phyloP scores from a whole-genome alignment of 108 stramenopile genomes.

The Skeletonema potamos region DNA sequence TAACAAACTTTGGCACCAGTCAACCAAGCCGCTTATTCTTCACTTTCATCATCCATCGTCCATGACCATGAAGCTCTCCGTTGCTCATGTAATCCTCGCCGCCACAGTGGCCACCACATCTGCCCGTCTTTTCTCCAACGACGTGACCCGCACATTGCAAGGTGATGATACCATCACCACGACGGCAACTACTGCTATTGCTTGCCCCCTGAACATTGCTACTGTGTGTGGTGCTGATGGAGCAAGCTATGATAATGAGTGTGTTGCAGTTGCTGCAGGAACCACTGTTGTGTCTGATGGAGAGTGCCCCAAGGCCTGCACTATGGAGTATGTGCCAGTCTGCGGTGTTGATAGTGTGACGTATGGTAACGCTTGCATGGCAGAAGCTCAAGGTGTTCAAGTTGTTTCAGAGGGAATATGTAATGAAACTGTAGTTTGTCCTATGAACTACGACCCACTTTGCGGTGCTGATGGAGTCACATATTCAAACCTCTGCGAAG shows the following conservation, averaged over 20 bases:
- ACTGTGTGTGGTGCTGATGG: neutral
- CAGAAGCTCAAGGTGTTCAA: neutral
- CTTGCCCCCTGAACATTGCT: neutral
- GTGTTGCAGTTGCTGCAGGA: neutral
- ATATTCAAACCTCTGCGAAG: neutral
- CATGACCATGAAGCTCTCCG: neutral
- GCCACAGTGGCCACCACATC: neutral
- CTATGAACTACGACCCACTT: neutral
- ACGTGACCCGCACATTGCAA: neutral
- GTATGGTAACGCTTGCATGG: neutral
- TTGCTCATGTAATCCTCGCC: neutral
- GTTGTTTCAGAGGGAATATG: neutral
- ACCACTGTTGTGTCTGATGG: neutral
- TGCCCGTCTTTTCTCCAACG: neutral
- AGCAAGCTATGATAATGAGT: neutral
- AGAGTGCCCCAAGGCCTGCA: neutral
- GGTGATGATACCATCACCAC: no score
- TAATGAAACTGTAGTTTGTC: neutral
- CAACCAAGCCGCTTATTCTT: no score
- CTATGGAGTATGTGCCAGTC: neutral
- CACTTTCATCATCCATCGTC: no score
- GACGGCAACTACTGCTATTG: neutral
- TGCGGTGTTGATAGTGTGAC: neutral
- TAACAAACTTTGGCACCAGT: no score
- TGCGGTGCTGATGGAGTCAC: slow-evolving; percentile 2